Conservation (phyloP, 306 rosid species). For the Casuarina glauca region DNA sequence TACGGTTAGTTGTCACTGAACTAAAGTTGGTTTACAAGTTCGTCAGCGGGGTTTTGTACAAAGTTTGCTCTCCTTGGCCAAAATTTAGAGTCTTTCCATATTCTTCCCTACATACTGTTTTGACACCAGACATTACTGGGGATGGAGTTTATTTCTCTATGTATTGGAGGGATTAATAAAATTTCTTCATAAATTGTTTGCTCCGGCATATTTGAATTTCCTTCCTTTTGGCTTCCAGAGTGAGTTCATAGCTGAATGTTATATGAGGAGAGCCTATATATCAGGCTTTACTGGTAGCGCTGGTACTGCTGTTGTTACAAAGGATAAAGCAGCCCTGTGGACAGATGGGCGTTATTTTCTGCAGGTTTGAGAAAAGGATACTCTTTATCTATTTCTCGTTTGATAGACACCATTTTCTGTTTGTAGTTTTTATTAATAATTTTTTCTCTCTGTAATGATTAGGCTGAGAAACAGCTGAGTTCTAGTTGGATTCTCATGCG, state of each 20-base stretch:
- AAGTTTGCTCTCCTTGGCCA: not conserved
- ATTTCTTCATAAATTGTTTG: not conserved
- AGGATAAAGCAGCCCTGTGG: slow-evolving; percentile 95
- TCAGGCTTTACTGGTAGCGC: slow-evolving; percentile 94
- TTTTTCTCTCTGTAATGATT: slow-evolving; percentile 10
- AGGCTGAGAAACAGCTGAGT: slow-evolving; percentile 93
- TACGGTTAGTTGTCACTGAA: not conserved
- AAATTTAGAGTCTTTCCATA: not conserved
- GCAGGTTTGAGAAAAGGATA: slow-evolving; percentile 50
- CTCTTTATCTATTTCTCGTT: slow-evolving; percentile 1
- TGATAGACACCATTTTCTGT: not conserved
- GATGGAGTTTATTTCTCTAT: not conserved
- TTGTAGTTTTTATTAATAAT: slow-evolving; percentile 4
- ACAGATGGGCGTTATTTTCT: slow-evolving; percentile 98
- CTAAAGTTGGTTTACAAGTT: not conserved
- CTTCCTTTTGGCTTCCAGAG: slow-evolving; percentile 48
- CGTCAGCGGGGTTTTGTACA: not conserved
- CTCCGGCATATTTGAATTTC: slow-evolving; percentile 3
- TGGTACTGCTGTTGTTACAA: slow-evolving; percentile 89
- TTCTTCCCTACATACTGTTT: not conserved
- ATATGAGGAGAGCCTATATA: slow-evolving; percentile 73
- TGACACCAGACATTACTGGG: not conserved
- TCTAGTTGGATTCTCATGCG: slow-evolving; percentile 97
- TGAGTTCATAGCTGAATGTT: slow-evolving; percentile 95
- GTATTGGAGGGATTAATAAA: not conserved